These are phyloP conservation scores for Chaetomiaceae sp. DNA, from an alignment of 2,329 filamentous ascomycete species.

Conservation along the genomic window DNA sequence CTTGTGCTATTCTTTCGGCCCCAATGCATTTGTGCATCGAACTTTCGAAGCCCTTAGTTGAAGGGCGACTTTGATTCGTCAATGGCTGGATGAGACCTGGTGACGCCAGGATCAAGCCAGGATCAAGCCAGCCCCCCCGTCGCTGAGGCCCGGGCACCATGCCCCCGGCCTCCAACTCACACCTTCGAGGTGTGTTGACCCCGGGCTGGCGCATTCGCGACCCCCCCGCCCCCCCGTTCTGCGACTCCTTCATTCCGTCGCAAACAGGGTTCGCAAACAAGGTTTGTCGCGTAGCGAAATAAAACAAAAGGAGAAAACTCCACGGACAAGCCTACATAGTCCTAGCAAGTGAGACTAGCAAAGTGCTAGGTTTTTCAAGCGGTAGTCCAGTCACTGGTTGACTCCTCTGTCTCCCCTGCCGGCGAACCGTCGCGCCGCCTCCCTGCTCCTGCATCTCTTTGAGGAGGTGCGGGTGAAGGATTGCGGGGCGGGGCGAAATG, in stretches of 20 bases:
- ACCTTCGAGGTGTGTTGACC: background rate
- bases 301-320: background rate
- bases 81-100: constrained; percentile 2
- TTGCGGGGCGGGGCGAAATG: constrained; percentile 3
- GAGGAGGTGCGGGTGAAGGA: background rate
- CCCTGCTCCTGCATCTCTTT: background rate
- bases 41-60: background rate
- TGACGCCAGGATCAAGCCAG: background rate
- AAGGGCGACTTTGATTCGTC: constrained; percentile 7
- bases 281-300: background rate
- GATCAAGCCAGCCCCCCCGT: background rate
- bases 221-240: background rate
- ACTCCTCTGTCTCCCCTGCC: no score
- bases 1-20: background rate
- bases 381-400: no score
- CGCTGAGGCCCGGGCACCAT: background rate
- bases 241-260: background rate
- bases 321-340: background rate
- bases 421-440: background rate
- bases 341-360: no score
- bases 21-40: constrained; percentile 2
- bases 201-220: background rate
- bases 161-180: background rate
- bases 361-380: no score
- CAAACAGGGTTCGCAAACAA: background rate